phyloP scores from a whole-genome alignment of 2,329 filamentous ascomycete genomes.

The Pseudogymnoascus sp. region DNA sequence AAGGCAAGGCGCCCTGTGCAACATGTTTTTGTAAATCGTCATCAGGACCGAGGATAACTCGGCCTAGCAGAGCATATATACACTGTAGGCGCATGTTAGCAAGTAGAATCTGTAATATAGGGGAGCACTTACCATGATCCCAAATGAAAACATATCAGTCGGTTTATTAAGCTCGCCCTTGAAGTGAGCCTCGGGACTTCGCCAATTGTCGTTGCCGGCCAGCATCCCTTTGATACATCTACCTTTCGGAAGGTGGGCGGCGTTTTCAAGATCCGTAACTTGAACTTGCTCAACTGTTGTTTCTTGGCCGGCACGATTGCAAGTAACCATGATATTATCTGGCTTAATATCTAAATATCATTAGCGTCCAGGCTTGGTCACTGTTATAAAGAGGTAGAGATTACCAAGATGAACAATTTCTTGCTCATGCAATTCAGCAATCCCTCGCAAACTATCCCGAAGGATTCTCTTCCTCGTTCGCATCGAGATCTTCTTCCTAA shows the following conservation, averaged over 20 bases:
- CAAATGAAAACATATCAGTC: constrained; percentile 13
- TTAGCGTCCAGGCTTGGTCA: background rate
- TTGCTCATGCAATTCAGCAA: constrained; percentile 11
- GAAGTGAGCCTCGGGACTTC: constrained; percentile 13
- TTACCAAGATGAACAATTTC: constrained; percentile 11
- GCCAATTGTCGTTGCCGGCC: constrained; percentile 13
- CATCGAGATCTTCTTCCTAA: constrained; percentile 11
- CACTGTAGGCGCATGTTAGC: constrained; percentile 11
- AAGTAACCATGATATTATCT: constrained; percentile 12
- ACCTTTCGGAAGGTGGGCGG: constrained; percentile 30
- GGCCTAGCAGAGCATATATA: constrained; percentile 13
- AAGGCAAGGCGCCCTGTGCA: constrained; percentile 16
- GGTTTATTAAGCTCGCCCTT: constrained; percentile 13
- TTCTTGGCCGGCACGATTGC: background rate
- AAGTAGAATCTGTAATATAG: background rate
- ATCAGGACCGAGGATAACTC: constrained; percentile 11
- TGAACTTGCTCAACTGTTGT: constrained; percentile 11
- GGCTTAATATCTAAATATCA: constrained; percentile 12
- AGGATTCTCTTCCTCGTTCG: constrained; percentile 12
- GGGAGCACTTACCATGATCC: constrained; percentile 8
- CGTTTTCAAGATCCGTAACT: constrained; percentile 20
- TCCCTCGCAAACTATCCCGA: constrained; percentile 7
- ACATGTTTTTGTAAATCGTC: constrained; percentile 13
- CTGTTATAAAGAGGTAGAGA: background rate
- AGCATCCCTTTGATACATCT: constrained; percentile 18